phyloP scores from a whole-genome alignment of 164 flowering plant species.

The Malania oleifera region DNA sequence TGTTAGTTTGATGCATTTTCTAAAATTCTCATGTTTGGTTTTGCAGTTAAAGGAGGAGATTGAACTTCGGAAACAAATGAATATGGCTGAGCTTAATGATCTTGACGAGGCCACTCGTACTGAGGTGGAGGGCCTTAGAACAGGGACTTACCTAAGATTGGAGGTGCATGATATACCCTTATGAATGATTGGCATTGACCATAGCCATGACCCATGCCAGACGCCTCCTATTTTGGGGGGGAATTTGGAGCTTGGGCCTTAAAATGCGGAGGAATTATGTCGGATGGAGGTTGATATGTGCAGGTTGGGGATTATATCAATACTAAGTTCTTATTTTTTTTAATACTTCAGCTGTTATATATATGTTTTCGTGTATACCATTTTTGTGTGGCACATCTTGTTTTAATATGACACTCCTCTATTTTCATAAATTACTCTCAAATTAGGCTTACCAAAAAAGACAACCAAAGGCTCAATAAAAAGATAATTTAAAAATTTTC shows the following conservation, averaged over 20 bases:
- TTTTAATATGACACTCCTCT: no score
- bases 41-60: constrained; percentile 81
- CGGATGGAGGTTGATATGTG: constrained; percentile 98
- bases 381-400: no score
- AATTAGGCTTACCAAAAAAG: no score
- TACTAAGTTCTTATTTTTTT: not conserved
- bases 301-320: constrained; percentile 54
- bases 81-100: constrained; percentile 76
- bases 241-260: constrained; percentile 77
- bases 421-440: no score
- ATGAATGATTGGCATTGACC: constrained; percentile 92
- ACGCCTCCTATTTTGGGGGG: constrained; percentile 92
- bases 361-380: not conserved
- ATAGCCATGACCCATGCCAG: constrained; percentile 91
- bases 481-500: no score
- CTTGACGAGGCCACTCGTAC: constrained; percentile 76
- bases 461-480: no score
- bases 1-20: not conserved
- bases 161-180: constrained; percentile 85
- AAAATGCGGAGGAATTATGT: constrained; percentile 87
- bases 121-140: constrained; percentile 84
- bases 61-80: constrained; percentile 75
- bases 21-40: constrained; percentile 1
- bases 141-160: constrained; percentile 86
- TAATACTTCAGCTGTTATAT: no score